Conservation (phyloP, 257 asterid genomes). For the Fraxinus excelsior region DNA sequence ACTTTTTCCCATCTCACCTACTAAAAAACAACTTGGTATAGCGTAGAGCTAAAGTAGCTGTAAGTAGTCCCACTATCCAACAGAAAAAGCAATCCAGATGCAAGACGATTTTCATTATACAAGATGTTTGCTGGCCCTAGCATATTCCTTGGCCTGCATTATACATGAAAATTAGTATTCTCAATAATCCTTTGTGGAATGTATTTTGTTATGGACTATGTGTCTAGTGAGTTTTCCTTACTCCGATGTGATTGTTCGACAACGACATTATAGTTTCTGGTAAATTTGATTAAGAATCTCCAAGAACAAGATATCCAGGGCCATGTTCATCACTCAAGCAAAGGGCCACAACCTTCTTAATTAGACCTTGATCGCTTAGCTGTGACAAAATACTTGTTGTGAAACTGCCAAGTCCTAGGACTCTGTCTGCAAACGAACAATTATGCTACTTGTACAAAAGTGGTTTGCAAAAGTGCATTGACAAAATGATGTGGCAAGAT, state of each 20-base stretch:
- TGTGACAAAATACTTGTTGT: slow-evolving; percentile 75
- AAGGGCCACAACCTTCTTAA: slow-evolving; percentile 73
- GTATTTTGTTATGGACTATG: not conserved
- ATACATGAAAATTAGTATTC: not conserved
- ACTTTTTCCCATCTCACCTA: slow-evolving; percentile 28
- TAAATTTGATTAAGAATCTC: slow-evolving; percentile 68
- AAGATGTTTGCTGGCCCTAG: not conserved
- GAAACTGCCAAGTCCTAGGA: slow-evolving; percentile 88
- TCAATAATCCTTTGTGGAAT: too few species aligned
- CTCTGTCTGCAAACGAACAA: slow-evolving; percentile 38
- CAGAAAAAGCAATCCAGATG: not conserved
- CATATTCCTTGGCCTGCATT: not conserved
- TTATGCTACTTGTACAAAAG: too few species aligned
- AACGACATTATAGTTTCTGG: slow-evolving; percentile 38
- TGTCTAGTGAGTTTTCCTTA: slow-evolving; percentile 6
- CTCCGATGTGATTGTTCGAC: slow-evolving; percentile 26
- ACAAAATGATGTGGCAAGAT: too few species aligned
- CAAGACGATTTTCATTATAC: not conserved
- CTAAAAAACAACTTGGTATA: slow-evolving; percentile 33
- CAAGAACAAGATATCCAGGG: slow-evolving; percentile 85
- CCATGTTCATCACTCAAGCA: slow-evolving; percentile 68
- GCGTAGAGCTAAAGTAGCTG: slow-evolving; percentile 34
- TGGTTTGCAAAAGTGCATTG: too few species aligned
- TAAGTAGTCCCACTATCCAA: slow-evolving; percentile 56
- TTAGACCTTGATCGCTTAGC: slow-evolving; percentile 51